Percentiles rank a stretch among this genome's conserved stretches.
These are phyloP conservation scores for slime mould (Dictyostelium discoideum) DNA, from an alignment of 78 protist genomes.

Conservation along the genomic window DNA sequence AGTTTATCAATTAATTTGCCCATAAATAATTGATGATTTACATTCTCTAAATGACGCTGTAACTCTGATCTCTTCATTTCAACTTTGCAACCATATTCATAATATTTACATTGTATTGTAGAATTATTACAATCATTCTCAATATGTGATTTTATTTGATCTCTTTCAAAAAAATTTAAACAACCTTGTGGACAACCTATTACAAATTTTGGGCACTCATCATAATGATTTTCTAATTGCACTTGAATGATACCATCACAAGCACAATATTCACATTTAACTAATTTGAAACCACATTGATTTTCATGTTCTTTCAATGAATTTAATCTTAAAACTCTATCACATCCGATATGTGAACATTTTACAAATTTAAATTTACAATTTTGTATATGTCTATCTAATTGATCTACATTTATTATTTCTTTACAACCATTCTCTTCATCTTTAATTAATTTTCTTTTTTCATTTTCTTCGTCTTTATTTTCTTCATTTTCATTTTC, in stretches of 20 bases:
- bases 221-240: background rate
- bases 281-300: background rate
- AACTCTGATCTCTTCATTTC: background rate
- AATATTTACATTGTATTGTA: background rate
- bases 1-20: background rate
- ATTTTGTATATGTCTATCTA: background rate
- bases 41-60: background rate
- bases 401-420: background rate
- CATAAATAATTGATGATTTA: background rate
- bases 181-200: background rate
- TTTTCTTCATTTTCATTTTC: no score
- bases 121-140: background rate
- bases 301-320: background rate
- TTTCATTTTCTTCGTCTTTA: no score
- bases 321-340: background rate
- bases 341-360: background rate
- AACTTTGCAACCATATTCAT: background rate
- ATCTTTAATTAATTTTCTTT: background rate
- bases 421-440: background rate
- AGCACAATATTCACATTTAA: background rate
- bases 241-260: background rate
- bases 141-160: background rate
- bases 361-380: background rate
- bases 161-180: background rate
- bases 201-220: background rate